Conservation (phyloP, 2,329 filamentous ascomycete species). For the Botryotinia calthae region DNA sequence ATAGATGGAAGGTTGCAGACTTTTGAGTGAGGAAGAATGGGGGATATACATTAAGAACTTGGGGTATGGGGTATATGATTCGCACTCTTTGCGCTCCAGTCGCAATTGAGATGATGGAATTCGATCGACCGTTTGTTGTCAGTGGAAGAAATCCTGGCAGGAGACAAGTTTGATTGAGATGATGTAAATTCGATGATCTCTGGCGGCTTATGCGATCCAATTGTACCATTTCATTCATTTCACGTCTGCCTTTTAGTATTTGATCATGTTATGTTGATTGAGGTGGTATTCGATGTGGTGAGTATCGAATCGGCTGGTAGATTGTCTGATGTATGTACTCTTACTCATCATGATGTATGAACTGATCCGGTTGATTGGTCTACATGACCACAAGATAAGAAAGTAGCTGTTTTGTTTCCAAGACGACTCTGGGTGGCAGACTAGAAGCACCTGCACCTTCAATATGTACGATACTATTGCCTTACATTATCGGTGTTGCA, state of each 20-base stretch:
- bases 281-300: neutral
- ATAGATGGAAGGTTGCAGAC: neutral
- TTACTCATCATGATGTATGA: neutral
- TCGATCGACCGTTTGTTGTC: neutral
- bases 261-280: neutral
- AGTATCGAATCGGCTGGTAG: neutral
- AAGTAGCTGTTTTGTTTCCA: neutral
- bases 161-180: slow-evolving; percentile 10
- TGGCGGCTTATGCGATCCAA: neutral
- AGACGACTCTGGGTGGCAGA: neutral
- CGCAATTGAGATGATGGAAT: neutral
- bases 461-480: neutral
- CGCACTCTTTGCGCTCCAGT: slow-evolving; percentile 6
- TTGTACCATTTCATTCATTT: neutral
- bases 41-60: slow-evolving; percentile 5
- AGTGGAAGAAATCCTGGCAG: slow-evolving; percentile 8
- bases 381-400: neutral
- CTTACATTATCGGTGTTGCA: neutral
- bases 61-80: slow-evolving; percentile 15
- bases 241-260: neutral
- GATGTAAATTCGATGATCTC: slow-evolving; percentile 18
- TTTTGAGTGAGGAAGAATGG: slow-evolving; percentile 16
- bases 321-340: neutral
- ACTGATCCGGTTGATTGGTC: neutral
- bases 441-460: neutral